Evolutionary conservation across 768 basidiomycete species (phyloP).

Genomic region (Lentinus tigrinus): DNA sequence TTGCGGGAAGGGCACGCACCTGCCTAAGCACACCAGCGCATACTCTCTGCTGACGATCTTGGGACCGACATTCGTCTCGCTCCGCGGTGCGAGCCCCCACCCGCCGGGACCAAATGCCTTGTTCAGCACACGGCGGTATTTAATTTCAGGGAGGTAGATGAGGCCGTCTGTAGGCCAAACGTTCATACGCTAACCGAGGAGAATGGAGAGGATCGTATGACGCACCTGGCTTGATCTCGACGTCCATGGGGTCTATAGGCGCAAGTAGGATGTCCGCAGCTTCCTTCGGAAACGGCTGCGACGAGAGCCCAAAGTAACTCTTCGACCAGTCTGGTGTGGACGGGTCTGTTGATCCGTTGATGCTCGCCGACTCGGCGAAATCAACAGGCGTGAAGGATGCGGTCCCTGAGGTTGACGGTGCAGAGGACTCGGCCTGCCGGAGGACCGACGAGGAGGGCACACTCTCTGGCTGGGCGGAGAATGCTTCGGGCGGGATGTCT

Average conservation of each 20-base stretch:
- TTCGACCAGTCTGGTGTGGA: conserved; percentile 80
- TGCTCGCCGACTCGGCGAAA: conserved; percentile 6
- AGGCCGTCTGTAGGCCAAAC: conserved; percentile 66
- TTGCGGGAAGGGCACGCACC: conserved; percentile 47
- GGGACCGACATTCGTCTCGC: conserved; percentile 86
- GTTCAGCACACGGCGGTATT: conserved; percentile 90
- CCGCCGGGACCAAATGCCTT: conserved; percentile 94
- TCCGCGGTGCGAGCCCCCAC: conserved; percentile 94
- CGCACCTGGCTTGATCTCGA: conserved; percentile 94
- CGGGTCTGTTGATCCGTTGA: conserved; percentile 12
- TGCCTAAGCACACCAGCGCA: conserved; percentile 87
- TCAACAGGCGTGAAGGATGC: background rate
- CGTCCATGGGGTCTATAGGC: conserved; percentile 71
- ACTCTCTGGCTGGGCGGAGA: conserved; percentile 11
- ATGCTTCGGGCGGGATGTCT: conserved; percentile 17
- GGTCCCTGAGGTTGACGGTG: background rate
- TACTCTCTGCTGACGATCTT: conserved; percentile 92
- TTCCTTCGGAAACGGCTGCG: conserved; percentile 75
- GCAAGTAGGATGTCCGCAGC: conserved; percentile 69
- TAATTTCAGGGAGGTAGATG: conserved; percentile 94
- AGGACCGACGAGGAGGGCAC: conserved; percentile 16
- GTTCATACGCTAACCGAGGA: background rate
- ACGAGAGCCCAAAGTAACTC: conserved; percentile 79
- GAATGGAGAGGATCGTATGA: conserved; percentile 6
- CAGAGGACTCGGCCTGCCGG: background rate